Evolutionary conservation across 1,284 basidiomycete species (phyloP), one percentile per base, ranked within the genome.

Genomic region (Boletus smithii): DNA sequence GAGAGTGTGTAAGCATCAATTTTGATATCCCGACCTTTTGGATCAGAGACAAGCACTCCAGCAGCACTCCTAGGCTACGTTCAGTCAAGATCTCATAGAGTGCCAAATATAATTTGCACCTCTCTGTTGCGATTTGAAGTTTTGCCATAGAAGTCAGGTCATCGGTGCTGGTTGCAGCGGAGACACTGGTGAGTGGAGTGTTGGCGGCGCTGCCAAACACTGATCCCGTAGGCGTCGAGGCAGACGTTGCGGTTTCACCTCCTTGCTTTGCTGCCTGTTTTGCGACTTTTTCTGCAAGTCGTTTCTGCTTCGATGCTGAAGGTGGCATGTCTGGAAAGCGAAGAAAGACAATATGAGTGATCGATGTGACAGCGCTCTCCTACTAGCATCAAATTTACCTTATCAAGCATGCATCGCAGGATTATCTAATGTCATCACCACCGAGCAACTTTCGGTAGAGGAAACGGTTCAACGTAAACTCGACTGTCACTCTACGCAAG

Each of bases 1-100:
- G 94, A 97, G 47, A 99, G 82, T 5, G 94, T 97, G 71, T 86
- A 99, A 43, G 86, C 81, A 67, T 97, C 93, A 60, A 99, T 95
- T 75, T 98, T 97, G 78, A 99, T 88, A 74, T 99, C 95, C 54
- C 95, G 86, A 48, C 85, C 81, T 71, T 97, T 94, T 48, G 78
- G 70, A 73, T 99, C 97, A 38, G 93, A 97, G 40, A 91, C 86
- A 33, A 99, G 78, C 17, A 97, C 95, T 63, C 97, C 95, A 34
- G 87, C 78, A 3, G 91, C 89, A 57, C 88, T 91, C 80, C 88
- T 89, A 57, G 26, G 61, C 27, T 16, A 41, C 23, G 44, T 30
- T 50, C 24, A 56, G 42, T 37, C 42, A 9, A 23, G 18, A 30
- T 14, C 18, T 35, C 33, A 14, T 13, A 9, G n/a, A 17, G 10